A percentile compares a stretch with the other conserved stretches of the same genome.
Conservation (phyloP, 192 early-diverging fungal genomes). For the Phycomyces blakesleeanus region DNA sequence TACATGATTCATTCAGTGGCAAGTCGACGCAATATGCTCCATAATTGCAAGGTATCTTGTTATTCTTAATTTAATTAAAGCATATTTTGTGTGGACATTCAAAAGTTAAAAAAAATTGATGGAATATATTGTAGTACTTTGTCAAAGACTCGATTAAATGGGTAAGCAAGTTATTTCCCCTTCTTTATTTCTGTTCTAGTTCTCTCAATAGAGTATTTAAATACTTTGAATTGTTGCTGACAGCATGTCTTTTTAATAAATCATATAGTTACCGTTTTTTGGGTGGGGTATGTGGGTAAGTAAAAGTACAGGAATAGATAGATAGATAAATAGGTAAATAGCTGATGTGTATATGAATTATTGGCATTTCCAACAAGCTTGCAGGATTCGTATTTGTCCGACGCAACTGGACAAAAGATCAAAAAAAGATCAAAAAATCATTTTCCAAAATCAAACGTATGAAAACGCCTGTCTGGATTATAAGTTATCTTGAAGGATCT, state of each 20-base stretch:
- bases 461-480: constrained; percentile 51
- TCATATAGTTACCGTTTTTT: constrained; percentile 52
- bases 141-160: constrained; percentile 59
- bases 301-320: not conserved
- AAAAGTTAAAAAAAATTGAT: not conserved
- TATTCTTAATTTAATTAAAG: too few species aligned
- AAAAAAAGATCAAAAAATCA: constrained; percentile 46
- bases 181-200: too few species aligned
- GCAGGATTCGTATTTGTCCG: constrained; percentile 56
- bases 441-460: constrained; percentile 46
- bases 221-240: constrained; percentile 1
- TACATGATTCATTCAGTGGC: constrained; percentile 56
- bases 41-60: constrained; percentile 42
- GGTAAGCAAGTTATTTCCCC: constrained; percentile 27
- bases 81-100: too few species aligned
- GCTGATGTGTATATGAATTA: constrained; percentile 7
- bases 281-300: constrained; percentile 60
- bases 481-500: constrained; percentile 55
- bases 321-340: not conserved
- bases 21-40: constrained; percentile 45
- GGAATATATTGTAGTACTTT: constrained; percentile 44
- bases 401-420: constrained; percentile 53
- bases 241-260: not conserved
- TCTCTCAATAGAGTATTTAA: too few species aligned
- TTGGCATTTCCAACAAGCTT: constrained; percentile 19